Percentiles rank a stretch among this genome's conserved stretches.
Evolutionary conservation across 805 yeast species (phyloP).

Genomic region (Hyphopichia homilentoma): DNA sequence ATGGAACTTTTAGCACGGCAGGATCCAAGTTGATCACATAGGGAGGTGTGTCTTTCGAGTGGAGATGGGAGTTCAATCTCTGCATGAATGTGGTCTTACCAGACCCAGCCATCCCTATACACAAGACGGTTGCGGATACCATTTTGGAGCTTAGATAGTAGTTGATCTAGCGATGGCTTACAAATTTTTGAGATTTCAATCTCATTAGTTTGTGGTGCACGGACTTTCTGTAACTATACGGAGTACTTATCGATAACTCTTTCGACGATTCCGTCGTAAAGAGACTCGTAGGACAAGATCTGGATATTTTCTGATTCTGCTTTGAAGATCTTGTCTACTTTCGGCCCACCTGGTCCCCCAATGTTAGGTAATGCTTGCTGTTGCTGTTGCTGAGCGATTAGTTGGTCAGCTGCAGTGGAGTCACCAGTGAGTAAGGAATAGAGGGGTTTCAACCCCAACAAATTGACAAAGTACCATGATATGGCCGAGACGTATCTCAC

Average conservation of each 20-base stretch:
- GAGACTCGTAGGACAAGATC: conserved; percentile 48
- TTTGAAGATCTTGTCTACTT: conserved; percentile 59
- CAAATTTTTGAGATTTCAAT: no score
- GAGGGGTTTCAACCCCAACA: conserved; percentile 78
- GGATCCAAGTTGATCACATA: conserved; percentile 95
- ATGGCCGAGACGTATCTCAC: conserved; percentile 91
- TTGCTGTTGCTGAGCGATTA: conserved; percentile 40
- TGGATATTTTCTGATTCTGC: conserved; percentile 73
- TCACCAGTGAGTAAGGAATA: conserved; percentile 66
- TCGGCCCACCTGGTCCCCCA: conserved; percentile 58
- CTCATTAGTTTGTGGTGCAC: no score
- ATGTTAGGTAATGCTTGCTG: conserved; percentile 37
- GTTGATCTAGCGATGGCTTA: conserved; percentile 2
- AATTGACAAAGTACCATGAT: conserved; percentile 92
- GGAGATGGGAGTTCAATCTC: conserved; percentile 84
- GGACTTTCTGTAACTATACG: no score
- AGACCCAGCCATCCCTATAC: conserved; percentile 56
- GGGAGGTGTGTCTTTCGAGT: conserved; percentile 68
- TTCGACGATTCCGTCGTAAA: conserved; percentile 58
- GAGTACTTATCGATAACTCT: conserved; percentile 35
- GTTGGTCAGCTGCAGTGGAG: conserved; percentile 40
- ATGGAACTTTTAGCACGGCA: conserved; percentile 92
- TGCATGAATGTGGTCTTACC: conserved; percentile 99
- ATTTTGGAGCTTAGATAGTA: conserved; percentile 7
- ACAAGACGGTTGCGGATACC: conserved; percentile 39